Evolutionary conservation across 1,284 basidiomycete species (phyloP).

Genomic region (Sparassis latifolia): DNA sequence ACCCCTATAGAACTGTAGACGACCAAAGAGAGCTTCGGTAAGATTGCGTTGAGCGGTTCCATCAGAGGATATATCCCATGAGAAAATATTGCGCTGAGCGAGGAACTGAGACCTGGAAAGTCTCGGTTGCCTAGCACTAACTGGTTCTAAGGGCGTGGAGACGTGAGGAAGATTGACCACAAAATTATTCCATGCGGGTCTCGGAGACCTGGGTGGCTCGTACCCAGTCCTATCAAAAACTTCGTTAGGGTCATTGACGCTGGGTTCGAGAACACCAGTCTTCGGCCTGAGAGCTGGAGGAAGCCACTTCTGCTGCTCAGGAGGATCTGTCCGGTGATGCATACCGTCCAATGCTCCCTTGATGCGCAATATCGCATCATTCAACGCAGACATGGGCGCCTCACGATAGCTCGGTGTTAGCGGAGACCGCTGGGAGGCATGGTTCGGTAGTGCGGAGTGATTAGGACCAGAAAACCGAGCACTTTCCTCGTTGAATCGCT

Average conservation of each 20-base stretch:
- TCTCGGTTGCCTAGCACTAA: conserved; percentile 41
- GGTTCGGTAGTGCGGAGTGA: conserved; percentile 4
- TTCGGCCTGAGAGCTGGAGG: conserved; percentile 47
- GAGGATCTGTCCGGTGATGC: conserved; percentile 32
- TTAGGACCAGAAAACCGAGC: not conserved
- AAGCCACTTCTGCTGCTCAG: conserved; percentile 37
- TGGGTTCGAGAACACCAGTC: conserved; percentile 20
- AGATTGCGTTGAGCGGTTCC: conserved; percentile 56
- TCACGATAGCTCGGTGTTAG: conserved; percentile 46
- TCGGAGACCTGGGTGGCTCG: conserved; percentile 50
- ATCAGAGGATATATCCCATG: conserved; percentile 71
- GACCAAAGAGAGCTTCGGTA: conserved; percentile 65
- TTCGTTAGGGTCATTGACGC: conserved; percentile 32
- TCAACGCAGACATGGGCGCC: conserved; percentile 68
- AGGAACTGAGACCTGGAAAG: conserved; percentile 32
- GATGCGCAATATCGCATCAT: conserved; percentile 84
- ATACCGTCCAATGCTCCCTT: conserved; percentile 78
- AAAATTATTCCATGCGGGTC: conserved; percentile 47
- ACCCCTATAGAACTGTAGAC: conserved; percentile 35
- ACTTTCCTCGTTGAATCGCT: conserved; percentile 7
- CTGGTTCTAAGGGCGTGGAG: conserved; percentile 34
- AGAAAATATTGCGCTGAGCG: conserved; percentile 62
- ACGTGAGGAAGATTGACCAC: conserved; percentile 51
- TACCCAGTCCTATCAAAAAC: conserved; percentile 41
- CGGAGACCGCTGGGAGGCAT: conserved; percentile 23